Conservation (phyloP, 768 basidiomycete species). For the Lactifluus volemus region DNA sequence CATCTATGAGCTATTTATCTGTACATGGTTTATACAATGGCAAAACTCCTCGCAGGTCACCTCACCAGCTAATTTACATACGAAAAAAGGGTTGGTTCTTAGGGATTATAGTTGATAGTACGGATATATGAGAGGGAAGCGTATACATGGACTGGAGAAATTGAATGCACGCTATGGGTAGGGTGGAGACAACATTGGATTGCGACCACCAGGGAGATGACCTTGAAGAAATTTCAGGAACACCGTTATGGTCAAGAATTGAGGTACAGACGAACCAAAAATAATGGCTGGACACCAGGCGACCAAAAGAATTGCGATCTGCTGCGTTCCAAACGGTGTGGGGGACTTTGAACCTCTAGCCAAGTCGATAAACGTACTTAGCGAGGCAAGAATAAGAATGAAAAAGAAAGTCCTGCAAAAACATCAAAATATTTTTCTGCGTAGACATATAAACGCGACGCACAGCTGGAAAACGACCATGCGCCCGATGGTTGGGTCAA, state of each 20-base stretch:
- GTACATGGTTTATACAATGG: constrained; percentile 1
- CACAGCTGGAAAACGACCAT: constrained; percentile 51
- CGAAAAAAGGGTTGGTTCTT: background rate
- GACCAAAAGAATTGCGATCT: constrained; percentile 48
- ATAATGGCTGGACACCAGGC: constrained; percentile 53
- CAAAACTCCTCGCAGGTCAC: background rate
- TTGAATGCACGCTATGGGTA: background rate
- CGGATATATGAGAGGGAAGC: background rate
- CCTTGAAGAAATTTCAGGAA: background rate
- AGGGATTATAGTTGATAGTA: background rate
- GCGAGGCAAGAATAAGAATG: constrained; percentile 39
- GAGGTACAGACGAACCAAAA: constrained; percentile 35
- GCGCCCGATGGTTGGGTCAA: constrained; percentile 40
- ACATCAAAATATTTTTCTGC: background rate
- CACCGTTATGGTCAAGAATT: background rate
- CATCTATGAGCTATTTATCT: background rate
- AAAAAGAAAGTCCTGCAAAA: constrained; percentile 35
- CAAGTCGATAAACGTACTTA: constrained; percentile 47
- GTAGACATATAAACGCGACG: constrained; percentile 14
- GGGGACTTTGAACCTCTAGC: constrained; percentile 30
- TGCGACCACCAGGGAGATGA: constrained; percentile 15
- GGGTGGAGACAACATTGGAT: constrained; percentile 1
- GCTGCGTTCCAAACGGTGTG: constrained; percentile 54
- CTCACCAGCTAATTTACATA: background rate
- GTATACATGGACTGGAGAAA: background rate